These are phyloP conservation scores for Aureobasidium subglaciale DNA, from an alignment of 2,329 filamentous ascomycete species.

Conservation along the genomic window DNA sequence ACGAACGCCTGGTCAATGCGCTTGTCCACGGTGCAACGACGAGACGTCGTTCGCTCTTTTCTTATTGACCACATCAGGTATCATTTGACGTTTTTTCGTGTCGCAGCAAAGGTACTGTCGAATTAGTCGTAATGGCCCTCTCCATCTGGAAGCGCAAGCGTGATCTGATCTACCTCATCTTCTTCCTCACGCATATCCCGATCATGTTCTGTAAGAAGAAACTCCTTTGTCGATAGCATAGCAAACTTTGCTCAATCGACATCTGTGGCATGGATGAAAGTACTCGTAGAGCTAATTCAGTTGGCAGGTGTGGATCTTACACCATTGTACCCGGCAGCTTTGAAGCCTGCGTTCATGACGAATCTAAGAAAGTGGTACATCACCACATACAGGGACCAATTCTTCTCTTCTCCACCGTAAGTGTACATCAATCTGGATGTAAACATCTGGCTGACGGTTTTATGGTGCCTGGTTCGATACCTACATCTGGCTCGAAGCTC, in stretches of 20 bases:
- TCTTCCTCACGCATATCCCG: slow-evolving; percentile 56
- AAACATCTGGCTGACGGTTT: not conserved
- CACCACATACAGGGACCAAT: slow-evolving; percentile 54
- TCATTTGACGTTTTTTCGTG: not conserved
- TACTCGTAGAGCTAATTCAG: not conserved
- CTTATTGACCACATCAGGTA: not conserved
- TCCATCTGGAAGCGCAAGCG: slow-evolving; percentile 34
- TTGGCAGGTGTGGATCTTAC: slow-evolving; percentile 52
- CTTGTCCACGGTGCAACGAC: not conserved
- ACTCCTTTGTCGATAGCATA: not conserved
- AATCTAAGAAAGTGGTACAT: slow-evolving; percentile 52
- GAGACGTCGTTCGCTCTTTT: not conserved
- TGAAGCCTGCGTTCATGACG: slow-evolving; percentile 45
- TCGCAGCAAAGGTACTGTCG: not conserved
- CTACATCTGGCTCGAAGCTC: slow-evolving; percentile 51
- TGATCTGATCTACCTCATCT: slow-evolving; percentile 47
- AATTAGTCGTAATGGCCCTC: slow-evolving; percentile 22
- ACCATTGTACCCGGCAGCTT: slow-evolving; percentile 47
- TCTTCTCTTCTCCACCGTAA: slow-evolving; percentile 52
- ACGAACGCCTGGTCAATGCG: slow-evolving; percentile 4
- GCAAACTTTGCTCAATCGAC: not conserved
- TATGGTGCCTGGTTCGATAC: slow-evolving; percentile 49
- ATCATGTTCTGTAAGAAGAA: slow-evolving; percentile 50
- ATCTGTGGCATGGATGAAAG: not conserved
- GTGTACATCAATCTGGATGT: slow-evolving; percentile 8